Base-by-base conservation (phyloP, 2,329 filamentous ascomycete genomes). In the Teratosphaeria epicoccoides region DNA sequence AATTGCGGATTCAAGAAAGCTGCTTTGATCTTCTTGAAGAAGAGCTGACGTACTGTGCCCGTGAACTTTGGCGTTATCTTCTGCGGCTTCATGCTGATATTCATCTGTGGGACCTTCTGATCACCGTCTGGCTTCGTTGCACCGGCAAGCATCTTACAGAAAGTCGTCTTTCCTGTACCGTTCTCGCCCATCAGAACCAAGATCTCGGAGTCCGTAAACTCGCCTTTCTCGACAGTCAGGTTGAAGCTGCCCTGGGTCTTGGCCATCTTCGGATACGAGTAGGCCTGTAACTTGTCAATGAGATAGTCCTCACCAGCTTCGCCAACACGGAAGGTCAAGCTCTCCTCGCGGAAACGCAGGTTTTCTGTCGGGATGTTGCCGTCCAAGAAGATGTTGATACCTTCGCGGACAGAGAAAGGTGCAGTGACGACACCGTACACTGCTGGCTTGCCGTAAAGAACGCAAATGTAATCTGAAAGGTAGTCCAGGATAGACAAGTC, bases 121-220 rank as follows among this genome's bases (percentile, higher is more conserved):
- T 77, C 82, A 62, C 80, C 82, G 63, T 98, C 94, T 7, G 94
- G 93, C 74, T 96, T 91, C 62, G 95, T 79, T 37, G 87, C 88
- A 67, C 94, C 94, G 52, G 93, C 93, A 60, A 98, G 79, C 75
- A 98, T 85, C 68, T 85, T 88, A 78, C 91, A 97, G 79, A 98
- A 98, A 4, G 93, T 98, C 1, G 93, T 98, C 79, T 98, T 96
- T 70, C 94, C 94, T 29, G 94, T 98, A 73, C 93, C 93, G 73
- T 98, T 98, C 76, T 97, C 91, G 61, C 93, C 93, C 93, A 98
- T 97, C 88, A 98, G 95, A 71, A 98, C 93, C 52, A 98, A 82
- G 62, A 98, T 98, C 69, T 98, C 93, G 0, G 93, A 98, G 70
- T 98, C 91, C 20, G 93, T 97, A 69, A 98, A 98, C 55, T 84